Base-by-base conservation (phyloP, 106 monocot genomes). In the Ottelia alismoides region DNA sequence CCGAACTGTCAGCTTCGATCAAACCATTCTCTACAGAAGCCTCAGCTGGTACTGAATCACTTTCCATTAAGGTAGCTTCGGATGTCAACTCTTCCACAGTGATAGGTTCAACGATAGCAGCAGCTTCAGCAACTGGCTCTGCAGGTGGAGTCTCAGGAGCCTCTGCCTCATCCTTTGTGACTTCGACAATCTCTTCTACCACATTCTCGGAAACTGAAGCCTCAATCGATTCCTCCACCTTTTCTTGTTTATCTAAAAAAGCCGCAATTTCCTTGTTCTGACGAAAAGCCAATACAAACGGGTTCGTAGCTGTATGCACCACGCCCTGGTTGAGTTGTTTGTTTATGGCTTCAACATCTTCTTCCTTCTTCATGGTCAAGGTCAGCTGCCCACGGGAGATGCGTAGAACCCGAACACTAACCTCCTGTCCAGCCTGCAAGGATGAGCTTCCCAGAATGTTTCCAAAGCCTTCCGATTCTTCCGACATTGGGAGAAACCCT, bases 361-460 rank as follows among this genome's bases (percentile, higher is more conserved):
- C 88, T 71, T 76, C 81, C 54, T 79, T 80, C 50, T 94, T 94
- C 94, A 85, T 96, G 27, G 94, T 89, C 65, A 96, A 63, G 29
- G 84, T 88, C 17, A 59, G 72, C 67, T 82, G 68, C 20, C 84
- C 94, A 74, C 80, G 77, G 23, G 71, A 27, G 63, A 96, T 65
- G 24, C 84, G 77, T 53, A 96, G 44, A 20, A 96, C 81, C 57
- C 84, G 67, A 20, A 82, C 88, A 57, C 67, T 70, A 29, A 96
- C 74, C 66, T 76, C 76, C 55, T 81, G 75, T 22, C 81, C 85
- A 35, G 65, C 71, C 54, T 78, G 74, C 69, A 94, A 53, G 20
- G 72, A 71, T 18, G 87, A 72, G 55, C 54, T 84, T 23, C 92
- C 83, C 11, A 72, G 18, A 57, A 81, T 53, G 50, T 68, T 72